Conservation (phyloP, 1,284 basidiomycete genomes). For the Pseudozyma thailandica region DNA sequence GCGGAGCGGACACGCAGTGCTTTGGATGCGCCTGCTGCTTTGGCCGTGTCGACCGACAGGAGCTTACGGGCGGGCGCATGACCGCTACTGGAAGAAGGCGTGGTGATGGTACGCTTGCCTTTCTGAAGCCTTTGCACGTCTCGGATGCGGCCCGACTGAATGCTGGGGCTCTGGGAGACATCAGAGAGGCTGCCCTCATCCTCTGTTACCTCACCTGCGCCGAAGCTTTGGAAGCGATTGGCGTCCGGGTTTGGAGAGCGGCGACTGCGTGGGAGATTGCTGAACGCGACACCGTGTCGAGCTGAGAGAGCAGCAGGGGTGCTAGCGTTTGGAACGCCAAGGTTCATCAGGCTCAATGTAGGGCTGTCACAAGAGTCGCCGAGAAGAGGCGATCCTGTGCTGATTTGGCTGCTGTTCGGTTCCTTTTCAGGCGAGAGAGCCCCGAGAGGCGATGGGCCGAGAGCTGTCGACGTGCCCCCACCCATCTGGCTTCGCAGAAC, state of each 20-base stretch:
- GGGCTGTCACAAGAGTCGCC: slow-evolving; percentile 54
- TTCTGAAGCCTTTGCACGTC: slow-evolving; percentile 40
- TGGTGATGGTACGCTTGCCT: slow-evolving; percentile 36
- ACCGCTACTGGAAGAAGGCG: slow-evolving; percentile 13
- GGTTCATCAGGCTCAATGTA: slow-evolving; percentile 41
- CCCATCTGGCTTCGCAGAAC: slow-evolving; percentile 28
- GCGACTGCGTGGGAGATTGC: slow-evolving; percentile 28
- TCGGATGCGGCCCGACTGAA: slow-evolving; percentile 38
- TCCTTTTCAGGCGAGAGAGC: slow-evolving; percentile 28
- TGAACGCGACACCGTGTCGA: slow-evolving; percentile 23
- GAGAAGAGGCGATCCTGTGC: slow-evolving; percentile 43
- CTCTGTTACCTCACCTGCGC: slow-evolving; percentile 24
- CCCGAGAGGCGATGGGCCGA: slow-evolving; percentile 42
- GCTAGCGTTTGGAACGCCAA: slow-evolving; percentile 34
- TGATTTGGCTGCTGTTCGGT: slow-evolving; percentile 5
- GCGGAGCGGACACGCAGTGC: slow-evolving; percentile 43
- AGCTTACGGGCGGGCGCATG: slow-evolving; percentile 37
- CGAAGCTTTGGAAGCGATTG: slow-evolving; percentile 8
- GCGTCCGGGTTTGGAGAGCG: slow-evolving; percentile 18
- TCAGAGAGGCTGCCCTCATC: slow-evolving; percentile 41
- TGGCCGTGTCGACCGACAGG: slow-evolving; percentile 41
- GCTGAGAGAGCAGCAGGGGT: slow-evolving; percentile 25
- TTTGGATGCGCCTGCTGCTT: slow-evolving; percentile 35
- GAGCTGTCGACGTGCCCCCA: slow-evolving; percentile 1
- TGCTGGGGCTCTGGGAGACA: slow-evolving; percentile 37